Evolutionary conservation across 306 rosid species (phyloP).

Genomic region (Astragalus membranaceus): DNA sequence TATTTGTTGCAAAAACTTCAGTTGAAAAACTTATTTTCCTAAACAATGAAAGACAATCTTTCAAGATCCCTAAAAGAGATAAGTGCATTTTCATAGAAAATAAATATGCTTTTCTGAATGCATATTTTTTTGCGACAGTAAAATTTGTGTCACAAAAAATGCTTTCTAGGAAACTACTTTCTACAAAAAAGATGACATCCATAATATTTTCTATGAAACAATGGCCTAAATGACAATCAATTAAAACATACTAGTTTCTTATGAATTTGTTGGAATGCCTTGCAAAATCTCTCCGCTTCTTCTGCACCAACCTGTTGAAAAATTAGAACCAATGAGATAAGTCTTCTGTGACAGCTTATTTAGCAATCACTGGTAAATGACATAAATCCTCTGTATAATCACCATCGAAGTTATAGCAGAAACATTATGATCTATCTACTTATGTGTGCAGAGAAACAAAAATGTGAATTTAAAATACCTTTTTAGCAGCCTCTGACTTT

Average conservation of each 20-base stretch:
- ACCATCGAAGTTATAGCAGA: not conserved
- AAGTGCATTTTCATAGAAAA: conserved; percentile 1
- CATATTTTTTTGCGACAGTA: not conserved
- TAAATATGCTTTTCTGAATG: not conserved
- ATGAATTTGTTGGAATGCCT: conserved; percentile 60
- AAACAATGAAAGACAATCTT: not conserved
- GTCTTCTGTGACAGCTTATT: not conserved
- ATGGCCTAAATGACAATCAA: not conserved
- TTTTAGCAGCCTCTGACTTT: conserved; percentile 59
- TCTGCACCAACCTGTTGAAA: conserved; percentile 52
- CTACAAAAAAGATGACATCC: not conserved
- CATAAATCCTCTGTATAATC: too few species aligned
- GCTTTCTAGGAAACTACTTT: not conserved
- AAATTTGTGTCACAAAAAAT: not conserved
- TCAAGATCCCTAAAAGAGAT: not conserved
- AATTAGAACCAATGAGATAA: conserved; percentile 12
- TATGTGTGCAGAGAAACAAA: too few species aligned
- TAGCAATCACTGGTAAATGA: conserved; percentile 3
- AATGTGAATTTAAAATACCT: conserved; percentile 41
- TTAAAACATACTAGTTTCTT: conserved; percentile 53
- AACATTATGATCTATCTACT: not conserved
- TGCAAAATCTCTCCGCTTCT: conserved; percentile 72
- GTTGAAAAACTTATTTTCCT: not conserved
- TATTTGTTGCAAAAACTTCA: not conserved
- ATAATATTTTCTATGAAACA: not conserved